Conservation (phyloP, 345 rosid genomes). For the Boechera stricta region DNA sequence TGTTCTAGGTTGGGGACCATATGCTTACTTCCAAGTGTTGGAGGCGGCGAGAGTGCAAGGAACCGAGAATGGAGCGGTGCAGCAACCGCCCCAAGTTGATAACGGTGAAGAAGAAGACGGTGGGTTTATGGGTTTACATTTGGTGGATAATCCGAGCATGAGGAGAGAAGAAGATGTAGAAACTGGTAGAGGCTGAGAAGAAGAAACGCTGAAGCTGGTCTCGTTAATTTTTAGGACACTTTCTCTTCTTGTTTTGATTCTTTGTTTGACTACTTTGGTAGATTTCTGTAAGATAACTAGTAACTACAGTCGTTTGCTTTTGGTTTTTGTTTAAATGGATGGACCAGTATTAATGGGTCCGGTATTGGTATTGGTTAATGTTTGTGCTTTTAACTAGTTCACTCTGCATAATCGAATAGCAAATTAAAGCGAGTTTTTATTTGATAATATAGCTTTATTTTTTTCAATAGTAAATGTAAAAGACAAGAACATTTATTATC, state of each 20-base stretch:
- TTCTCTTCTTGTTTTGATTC: conserved; percentile 11
- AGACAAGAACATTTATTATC: neutral
- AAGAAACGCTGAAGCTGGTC: conserved; percentile 20
- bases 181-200: conserved; percentile 47
- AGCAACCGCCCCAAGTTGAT: conserved; percentile 30
- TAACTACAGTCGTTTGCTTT: conserved; percentile 3
- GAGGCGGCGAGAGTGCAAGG: conserved; percentile 49
- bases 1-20: conserved; percentile 70
- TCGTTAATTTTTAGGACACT: conserved; percentile 31
- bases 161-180: conserved; percentile 53
- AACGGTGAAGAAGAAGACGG: conserved; percentile 42
- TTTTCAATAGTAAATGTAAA: neutral
- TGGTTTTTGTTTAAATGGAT: conserved; percentile 1
- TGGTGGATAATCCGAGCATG: conserved; percentile 44
- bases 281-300: conserved; percentile 19
- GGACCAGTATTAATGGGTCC: neutral
- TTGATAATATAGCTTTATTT: no score
- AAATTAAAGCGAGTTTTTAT: no score
- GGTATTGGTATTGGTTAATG: conserved; percentile 3
- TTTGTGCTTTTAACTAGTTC: neutral
- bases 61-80: conserved; percentile 24
- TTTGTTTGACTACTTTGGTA: conserved; percentile 12
- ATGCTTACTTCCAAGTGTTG: conserved; percentile 66
- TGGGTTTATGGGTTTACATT: conserved; percentile 54
- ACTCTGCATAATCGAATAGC: neutral